These are phyloP conservation scores for Ceratobasidium sp. DNA, from an alignment of 1,284 basidiomycete species.

Conservation along the genomic window DNA sequence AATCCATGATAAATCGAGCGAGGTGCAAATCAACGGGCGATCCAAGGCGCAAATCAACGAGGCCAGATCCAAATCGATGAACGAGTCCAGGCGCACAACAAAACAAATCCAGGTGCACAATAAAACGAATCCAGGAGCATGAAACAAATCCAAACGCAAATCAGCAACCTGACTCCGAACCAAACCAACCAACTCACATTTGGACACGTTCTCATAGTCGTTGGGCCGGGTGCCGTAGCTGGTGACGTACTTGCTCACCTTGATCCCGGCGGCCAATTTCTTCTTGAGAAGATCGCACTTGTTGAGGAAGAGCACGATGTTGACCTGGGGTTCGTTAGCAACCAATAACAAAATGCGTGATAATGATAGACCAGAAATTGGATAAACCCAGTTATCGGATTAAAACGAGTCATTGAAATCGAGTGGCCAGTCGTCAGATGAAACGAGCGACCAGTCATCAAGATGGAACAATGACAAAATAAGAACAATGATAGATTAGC, in stretches of 20 bases:
- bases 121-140: background rate
- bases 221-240: slow-evolving; percentile 74
- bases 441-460: too few relatives aligned
- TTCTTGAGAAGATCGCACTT: slow-evolving; percentile 75
- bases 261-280: slow-evolving; percentile 77
- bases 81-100: background rate
- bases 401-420: too few relatives aligned
- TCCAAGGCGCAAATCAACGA: background rate
- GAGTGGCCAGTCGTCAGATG: too few relatives aligned
- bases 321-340: slow-evolving; percentile 62
- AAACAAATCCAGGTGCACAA: background rate
- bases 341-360: background rate
- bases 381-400: too few relatives aligned
- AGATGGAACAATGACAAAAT: too few relatives aligned
- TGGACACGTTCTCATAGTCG: slow-evolving; percentile 72
- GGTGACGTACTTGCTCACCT: slow-evolving; percentile 67
- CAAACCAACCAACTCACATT: slow-evolving; percentile 58
- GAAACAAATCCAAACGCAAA: background rate
- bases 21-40: background rate
- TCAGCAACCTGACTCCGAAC: background rate
- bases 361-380: too few relatives aligned
- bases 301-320: slow-evolving; percentile 78
- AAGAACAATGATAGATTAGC: too few relatives aligned
- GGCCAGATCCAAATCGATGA: background rate
- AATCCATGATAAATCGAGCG: background rate